Percentiles rank a stretch among this genome's conserved stretches.
phyloP scores from a whole-genome alignment of 306 rosid species.

The Trifolium subterraneum region DNA sequence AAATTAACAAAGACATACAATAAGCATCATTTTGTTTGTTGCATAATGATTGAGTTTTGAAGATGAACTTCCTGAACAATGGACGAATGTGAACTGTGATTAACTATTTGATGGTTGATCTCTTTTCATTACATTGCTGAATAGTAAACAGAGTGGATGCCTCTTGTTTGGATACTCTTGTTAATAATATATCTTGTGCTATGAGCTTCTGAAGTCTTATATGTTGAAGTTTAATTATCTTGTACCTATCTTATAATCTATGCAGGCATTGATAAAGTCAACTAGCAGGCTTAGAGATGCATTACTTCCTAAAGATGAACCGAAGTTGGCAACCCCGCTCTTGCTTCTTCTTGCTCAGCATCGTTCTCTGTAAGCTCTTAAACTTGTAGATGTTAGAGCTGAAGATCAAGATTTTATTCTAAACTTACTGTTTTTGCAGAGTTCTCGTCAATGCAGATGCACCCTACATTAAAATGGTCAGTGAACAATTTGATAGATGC shows the following conservation, averaged over 20 bases:
- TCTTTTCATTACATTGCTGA: conserved; percentile 1
- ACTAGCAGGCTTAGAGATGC: conserved; percentile 89
- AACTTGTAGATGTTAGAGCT: conserved; percentile 23
- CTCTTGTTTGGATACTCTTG: conserved; percentile 24
- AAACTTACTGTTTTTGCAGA: conserved; percentile 57
- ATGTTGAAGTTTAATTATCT: not conserved
- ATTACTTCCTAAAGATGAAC: conserved; percentile 89
- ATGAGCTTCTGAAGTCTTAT: conserved; percentile 16
- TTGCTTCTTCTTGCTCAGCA: conserved; percentile 94
- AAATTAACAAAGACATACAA: not conserved
- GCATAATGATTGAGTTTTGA: conserved; percentile 18
- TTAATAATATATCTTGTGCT: conserved; percentile 27
- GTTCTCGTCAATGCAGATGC: conserved; percentile 88
- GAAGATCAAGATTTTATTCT: conserved; percentile 26
- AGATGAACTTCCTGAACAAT: conserved; percentile 18
- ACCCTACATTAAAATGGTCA: conserved; percentile 93
- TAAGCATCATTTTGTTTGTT: not conserved
- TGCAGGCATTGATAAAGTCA: conserved; percentile 90
- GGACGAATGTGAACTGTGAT: not conserved
- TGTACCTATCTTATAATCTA: conserved; percentile 18
- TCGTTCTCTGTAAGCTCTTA: conserved; percentile 82
- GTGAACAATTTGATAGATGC: conserved; percentile 97
- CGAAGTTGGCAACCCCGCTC: conserved; percentile 86
- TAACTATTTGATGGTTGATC: not conserved
- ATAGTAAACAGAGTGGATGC: not conserved